Evolutionary conservation across 768 basidiomycete genomes (phyloP), one percentile per base, ranked within the genome.

Genomic region (Chalciporus sphaerocephalus): DNA sequence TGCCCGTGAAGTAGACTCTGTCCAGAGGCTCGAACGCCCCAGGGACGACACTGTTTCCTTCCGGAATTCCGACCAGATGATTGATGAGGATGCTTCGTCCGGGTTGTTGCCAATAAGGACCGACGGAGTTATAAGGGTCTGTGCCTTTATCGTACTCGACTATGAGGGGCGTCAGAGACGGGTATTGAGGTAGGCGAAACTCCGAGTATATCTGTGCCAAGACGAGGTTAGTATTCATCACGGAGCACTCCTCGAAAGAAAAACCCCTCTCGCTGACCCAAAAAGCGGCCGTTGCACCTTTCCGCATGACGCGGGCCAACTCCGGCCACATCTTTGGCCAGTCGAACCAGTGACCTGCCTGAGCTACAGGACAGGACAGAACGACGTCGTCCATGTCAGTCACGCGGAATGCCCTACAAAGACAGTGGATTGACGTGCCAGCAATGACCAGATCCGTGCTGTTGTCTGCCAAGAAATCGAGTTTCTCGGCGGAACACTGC

Each of bases 331-430:
- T 71, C 53, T 75, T 78, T 6, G 65, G 61, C 76, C 82, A 87
- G 55, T 90, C 74, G 56, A 91, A 92, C 87, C 88, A 90, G 58
- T 92, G 89, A 3, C 79, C 79, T 0, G 88, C 80, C 65, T 88
- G 88, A 1, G 85, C 88, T 87, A 39, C 13, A 40, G 6, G 3
- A n/a, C 4, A n/a, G n/a, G n/a, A n/a, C n/a, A n/a, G 24, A 44
- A 9, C 21, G 13, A 23, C 10, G 18, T 23, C 24, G 17, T 6
- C 5, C 24, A 25, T 32, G 36, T 33, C 21, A 36, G 22, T 18
- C 38, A 33, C 6, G n/a, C 17, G 30, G 6, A 32, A 2, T 32
- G 8, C 5, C 4, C n/a, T 13, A 32, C 30, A 23, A 38, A 6
- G 18, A 38, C n/a, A n/a, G n/a, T 20, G 32, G 20, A 27, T 38